These are phyloP conservation scores for Tylopilus orsonianus DNA, from an alignment of 1,284 basidiomycete genomes.

Conservation along the genomic window DNA sequence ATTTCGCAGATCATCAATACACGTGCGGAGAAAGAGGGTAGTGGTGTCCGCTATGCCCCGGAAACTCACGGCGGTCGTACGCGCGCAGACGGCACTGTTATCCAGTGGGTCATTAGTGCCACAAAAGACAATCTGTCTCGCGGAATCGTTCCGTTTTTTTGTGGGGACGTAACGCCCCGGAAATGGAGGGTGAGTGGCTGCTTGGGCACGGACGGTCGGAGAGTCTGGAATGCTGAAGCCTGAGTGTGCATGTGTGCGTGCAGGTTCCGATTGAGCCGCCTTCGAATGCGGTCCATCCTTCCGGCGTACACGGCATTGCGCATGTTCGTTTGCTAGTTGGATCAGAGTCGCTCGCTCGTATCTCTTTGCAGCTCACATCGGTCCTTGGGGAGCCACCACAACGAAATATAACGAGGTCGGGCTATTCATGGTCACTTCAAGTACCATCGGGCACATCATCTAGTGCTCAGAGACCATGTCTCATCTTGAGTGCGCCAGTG, in stretches of 20 bases:
- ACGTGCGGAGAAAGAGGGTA: conserved; percentile 40
- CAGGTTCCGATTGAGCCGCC: conserved; percentile 50
- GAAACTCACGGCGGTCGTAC: conserved; percentile 52
- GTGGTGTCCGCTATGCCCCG: conserved; percentile 39
- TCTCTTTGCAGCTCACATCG: conserved; percentile 42
- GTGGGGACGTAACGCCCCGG: conserved; percentile 65
- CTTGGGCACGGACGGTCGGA: background rate
- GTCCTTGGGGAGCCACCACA: conserved; percentile 46
- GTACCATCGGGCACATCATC: conserved; percentile 14
- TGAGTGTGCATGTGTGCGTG: background rate
- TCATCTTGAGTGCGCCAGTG: conserved; percentile 40
- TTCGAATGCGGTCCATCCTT: conserved; percentile 48
- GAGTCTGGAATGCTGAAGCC: background rate
- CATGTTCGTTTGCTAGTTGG: conserved; percentile 43
- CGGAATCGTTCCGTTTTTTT: conserved; percentile 64
- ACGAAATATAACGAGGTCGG: conserved; percentile 5
- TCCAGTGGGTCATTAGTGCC: conserved; percentile 58
- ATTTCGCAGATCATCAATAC: conserved; percentile 49
- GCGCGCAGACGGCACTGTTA: conserved; percentile 48
- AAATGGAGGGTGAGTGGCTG: conserved; percentile 50
- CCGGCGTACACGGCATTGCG: conserved; percentile 46
- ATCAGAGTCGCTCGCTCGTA: conserved; percentile 25
- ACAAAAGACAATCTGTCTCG: conserved; percentile 32
- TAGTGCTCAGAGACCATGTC: conserved; percentile 17
- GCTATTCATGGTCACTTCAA: conserved; percentile 40